Base-by-base conservation (phyloP, 495 filamentous ascomycete species). In the Aspergillus nanangensis region DNA sequence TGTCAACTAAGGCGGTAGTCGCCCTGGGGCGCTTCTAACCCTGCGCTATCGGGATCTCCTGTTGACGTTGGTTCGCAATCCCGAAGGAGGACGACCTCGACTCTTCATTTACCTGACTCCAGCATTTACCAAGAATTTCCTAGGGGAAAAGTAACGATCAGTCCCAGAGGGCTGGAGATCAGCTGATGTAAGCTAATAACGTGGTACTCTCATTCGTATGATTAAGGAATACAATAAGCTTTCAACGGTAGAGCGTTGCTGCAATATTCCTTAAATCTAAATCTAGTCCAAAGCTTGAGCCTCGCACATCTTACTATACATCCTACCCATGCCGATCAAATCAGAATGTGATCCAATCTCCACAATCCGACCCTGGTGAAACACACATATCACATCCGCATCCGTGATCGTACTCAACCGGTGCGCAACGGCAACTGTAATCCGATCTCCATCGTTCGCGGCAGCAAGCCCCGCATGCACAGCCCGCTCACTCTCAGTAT, bases 81-180 rank as follows among this genome's bases (percentile, higher is more conserved):
- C 42, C 11, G 49, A 65, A 29, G 43, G 53, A 38, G 38, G 52
- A 17, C 56, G 44, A 20, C 57, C 55, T 37, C 37, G 52, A 38
- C 42, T 70, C 13, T 62, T 67, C 24, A 65, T 67, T 42, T 56
- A 56, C 23, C 40, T 70, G 8, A 66, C 31, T 20, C 55, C 45
- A 9, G 52, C 66, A 53, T 70, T 64, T 38, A 67, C 44, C n/a
- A 70, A 66, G 45, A 44, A 13, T 34, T 67, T 57, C 47, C 59
- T 65, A 23, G 51, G 60, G 9, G 37, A 51, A 17, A 38, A 19
- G 19, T n/a, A n/a, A n/a, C n/a, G n/a, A n/a, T n/a, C n/a, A n/a
- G n/a, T n/a, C n/a, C n/a, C n/a, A n/a, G n/a, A n/a, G n/a, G n/a
- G n/a, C n/a, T n/a, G n/a, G n/a, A n/a, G n/a, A n/a, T n/a, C n/a